A percentile compares a stretch with the other conserved stretches of the same genome.
Evolutionary conservation across 2,329 filamentous ascomycete genomes (phyloP).

Genomic region (Huntiella decipiens): DNA sequence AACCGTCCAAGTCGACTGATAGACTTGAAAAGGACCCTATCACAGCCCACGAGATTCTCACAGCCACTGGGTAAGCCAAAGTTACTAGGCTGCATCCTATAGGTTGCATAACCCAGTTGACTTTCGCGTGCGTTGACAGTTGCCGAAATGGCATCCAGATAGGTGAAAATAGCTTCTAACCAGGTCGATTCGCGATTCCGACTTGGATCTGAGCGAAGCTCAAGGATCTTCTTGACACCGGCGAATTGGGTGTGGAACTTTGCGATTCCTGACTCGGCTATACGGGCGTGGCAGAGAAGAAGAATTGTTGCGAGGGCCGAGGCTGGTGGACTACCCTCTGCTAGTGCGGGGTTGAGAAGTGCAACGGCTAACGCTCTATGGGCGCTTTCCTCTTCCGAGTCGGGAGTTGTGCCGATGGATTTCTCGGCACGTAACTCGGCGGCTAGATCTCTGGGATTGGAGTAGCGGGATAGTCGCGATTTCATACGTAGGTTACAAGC

Average conservation of each 20-base stretch:
- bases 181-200: constrained; percentile 55
- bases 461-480: constrained; percentile 43
- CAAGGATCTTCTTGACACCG: constrained; percentile 76
- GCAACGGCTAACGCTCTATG: constrained; percentile 64
- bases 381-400: constrained; percentile 52
- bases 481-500: constrained; percentile 84
- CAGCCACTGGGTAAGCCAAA: constrained; percentile 39
- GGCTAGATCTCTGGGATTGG: constrained; percentile 31
- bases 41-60: constrained; percentile 77
- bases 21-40: constrained; percentile 68
- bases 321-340: constrained; percentile 58
- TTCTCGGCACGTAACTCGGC: constrained; percentile 30
- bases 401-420: constrained; percentile 14
- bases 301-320: constrained; percentile 75
- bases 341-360: constrained; percentile 66
- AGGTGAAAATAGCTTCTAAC: constrained; percentile 87
- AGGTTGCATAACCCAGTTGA: constrained; percentile 32
- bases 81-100: constrained; percentile 27
- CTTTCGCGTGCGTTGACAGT: constrained; percentile 83
- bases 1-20: constrained; percentile 68
- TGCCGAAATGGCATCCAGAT: constrained; percentile 83
- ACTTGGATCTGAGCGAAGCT: constrained; percentile 40
- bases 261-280: constrained; percentile 80
- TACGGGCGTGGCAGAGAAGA: constrained; percentile 76
- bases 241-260: constrained; percentile 89